Evolutionary conservation across 495 filamentous ascomycete species (phyloP).

Genomic region (Cetradonia linearis): DNA sequence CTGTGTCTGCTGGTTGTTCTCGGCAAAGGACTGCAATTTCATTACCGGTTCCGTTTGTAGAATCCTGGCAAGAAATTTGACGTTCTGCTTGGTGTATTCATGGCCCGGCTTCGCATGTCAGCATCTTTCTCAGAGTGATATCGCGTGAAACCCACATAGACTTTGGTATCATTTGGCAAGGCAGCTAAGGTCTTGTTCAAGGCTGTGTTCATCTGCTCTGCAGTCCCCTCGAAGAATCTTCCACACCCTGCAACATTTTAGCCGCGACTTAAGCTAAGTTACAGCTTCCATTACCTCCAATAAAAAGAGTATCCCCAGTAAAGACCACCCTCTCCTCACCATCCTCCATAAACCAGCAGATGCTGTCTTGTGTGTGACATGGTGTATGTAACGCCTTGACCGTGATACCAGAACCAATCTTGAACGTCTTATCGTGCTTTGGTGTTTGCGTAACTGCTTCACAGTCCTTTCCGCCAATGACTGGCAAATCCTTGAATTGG

Average conservation of each 20-base stretch:
- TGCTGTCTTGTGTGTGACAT: slow-evolving; percentile 96
- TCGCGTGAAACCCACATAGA: slow-evolving; percentile 54
- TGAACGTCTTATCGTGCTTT: slow-evolving; percentile 63
- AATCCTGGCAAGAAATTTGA: slow-evolving; percentile 72
- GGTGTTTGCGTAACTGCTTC: slow-evolving; percentile 66
- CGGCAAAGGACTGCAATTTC: slow-evolving; percentile 66
- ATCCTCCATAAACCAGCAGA: slow-evolving; percentile 85
- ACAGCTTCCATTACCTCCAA: slow-evolving; percentile 54
- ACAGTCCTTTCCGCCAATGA: slow-evolving; percentile 87
- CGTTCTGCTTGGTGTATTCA: slow-evolving; percentile 92
- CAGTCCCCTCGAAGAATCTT: slow-evolving; percentile 91
- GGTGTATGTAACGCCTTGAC: slow-evolving; percentile 91
- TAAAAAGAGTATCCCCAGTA: slow-evolving; percentile 93
- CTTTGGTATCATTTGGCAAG: slow-evolving; percentile 83
- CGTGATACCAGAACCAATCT: slow-evolving; percentile 67
- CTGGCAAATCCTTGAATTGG: slow-evolving; percentile 52
- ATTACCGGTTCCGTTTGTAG: slow-evolving; percentile 57
- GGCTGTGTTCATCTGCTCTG: slow-evolving; percentile 83
- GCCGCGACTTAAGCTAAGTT: background rate
- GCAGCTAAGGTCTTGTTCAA: slow-evolving; percentile 73
- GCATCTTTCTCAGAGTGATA: background rate
- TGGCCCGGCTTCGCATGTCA: slow-evolving; percentile 61
- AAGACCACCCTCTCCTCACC: slow-evolving; percentile 74
- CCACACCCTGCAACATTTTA: slow-evolving; percentile 60
- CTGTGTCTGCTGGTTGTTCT: slow-evolving; percentile 75